Base-by-base conservation (phyloP, 257 asterid genomes). In the Galeopsis tetrahit region DNA sequence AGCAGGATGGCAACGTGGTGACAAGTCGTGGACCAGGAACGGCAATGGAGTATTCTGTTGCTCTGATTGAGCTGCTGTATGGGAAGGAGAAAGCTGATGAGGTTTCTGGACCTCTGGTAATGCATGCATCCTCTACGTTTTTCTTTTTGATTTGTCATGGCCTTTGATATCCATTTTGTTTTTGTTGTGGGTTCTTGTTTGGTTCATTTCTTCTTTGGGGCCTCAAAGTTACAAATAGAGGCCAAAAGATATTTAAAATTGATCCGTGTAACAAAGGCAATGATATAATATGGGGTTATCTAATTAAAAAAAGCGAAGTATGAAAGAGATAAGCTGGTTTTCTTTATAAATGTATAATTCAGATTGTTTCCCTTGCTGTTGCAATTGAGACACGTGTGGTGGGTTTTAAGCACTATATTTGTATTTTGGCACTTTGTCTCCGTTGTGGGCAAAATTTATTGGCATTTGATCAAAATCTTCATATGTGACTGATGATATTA, bases 11-110 rank as follows among this genome's bases (percentile, higher is more conserved):
- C 2, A 89, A 85, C 63, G 90, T 89, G 72, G 90, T 94, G 78
- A 94, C 98, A 4, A 94, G 97, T 82, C 93, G 93, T 77, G 98
- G 97, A 63, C 97, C 97, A 33, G 98, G 97, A 65, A 94, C 98
- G 9, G 71, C 91, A 40, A 84, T 94, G 82, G 98, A 94, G 89
- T 94, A 86, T 76, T 79, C 90, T 61, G 87, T 94, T 80, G 85
- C 93, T 36, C 85, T 94, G 70, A 90, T 94, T 63, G 96, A 89
- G 71, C 85, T 86, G 67, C 73, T 94, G 48, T 85, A 86, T 55
- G 97, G 99, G 58, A 94, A 85, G 70, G 95, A 84, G 79, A 91
- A 89, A 69, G 95, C 97, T 61, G 82, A 80, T 69, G 96, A 94
- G 75, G 90, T 94, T 72, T 80, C 95, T 63, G 90, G 88, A 60